Percentiles rank a stretch among this genome's conserved stretches.
Conservation (phyloP, 2,329 filamentous ascomycete genomes). For the Blastomyces gilchristii region DNA sequence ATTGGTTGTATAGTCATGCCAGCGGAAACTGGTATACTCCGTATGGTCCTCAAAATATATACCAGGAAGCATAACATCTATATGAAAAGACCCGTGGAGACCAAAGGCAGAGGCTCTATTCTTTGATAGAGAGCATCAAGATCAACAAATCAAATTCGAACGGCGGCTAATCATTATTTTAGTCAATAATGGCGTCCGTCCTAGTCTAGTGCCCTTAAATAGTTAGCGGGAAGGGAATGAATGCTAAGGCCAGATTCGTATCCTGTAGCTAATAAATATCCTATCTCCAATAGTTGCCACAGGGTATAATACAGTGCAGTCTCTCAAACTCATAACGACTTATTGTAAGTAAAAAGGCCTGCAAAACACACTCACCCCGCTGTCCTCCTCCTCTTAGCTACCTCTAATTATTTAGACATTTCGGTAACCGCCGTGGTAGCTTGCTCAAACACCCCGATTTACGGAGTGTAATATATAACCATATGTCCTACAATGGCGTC, state of each 20-base stretch:
- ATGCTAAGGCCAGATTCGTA: neutral
- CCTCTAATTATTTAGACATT: neutral
- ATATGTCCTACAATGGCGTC: conserved; percentile 28
- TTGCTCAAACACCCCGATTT: neutral
- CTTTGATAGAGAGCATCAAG: too few species aligned
- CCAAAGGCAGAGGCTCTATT: too few species aligned
- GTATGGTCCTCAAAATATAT: too few species aligned
- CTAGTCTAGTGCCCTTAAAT: neutral
- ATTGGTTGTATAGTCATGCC: too few species aligned
- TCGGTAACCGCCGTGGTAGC: neutral
- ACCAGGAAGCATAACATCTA: too few species aligned
- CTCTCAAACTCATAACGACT: too few species aligned
- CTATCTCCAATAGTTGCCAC: too few species aligned
- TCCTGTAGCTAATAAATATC: neutral
- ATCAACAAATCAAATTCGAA: too few species aligned
- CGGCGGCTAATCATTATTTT: too few species aligned
- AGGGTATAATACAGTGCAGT: too few species aligned
- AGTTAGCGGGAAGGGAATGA: neutral
- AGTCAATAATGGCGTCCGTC: neutral
- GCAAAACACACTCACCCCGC: neutral
- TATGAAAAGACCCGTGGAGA: too few species aligned
- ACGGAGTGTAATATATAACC: neutral
- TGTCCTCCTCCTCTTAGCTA: neutral
- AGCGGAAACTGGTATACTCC: too few species aligned
- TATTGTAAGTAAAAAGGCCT: neutral